phyloP scores from a whole-genome alignment of 768 basidiomycete genomes.

The Russula abietina region DNA sequence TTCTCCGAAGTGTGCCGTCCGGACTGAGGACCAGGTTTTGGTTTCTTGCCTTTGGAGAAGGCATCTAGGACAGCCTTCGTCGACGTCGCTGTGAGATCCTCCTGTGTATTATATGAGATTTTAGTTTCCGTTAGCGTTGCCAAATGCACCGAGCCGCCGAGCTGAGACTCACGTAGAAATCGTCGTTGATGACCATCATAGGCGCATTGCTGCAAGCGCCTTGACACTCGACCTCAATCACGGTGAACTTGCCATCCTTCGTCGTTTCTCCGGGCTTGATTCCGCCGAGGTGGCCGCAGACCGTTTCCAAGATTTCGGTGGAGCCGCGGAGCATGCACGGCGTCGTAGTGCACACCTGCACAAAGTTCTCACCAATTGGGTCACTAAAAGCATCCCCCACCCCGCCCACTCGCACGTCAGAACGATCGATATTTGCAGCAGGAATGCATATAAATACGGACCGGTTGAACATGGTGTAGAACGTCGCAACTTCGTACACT shows the following conservation, averaged over 20 bases:
- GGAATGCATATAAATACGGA: conserved; percentile 32
- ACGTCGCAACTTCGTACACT: conserved; percentile 98
- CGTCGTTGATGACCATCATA: conserved; percentile 93
- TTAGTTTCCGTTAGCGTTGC: conserved; percentile 21
- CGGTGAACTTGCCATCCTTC: conserved; percentile 91
- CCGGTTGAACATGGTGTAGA: conserved; percentile 99
- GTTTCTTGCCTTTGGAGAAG: conserved; percentile 76
- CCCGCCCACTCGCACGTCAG: not conserved
- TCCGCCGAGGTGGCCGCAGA: conserved; percentile 74
- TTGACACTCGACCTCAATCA: conserved; percentile 97
- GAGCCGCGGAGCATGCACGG: conserved; percentile 96
- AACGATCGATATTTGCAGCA: not conserved
- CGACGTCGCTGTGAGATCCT: conserved; percentile 73
- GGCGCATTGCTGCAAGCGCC: conserved; percentile 98
- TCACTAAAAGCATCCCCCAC: conserved; percentile 45
- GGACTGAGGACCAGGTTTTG: conserved; percentile 91
- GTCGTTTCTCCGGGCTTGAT: conserved; percentile 91
- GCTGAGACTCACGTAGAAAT: conserved; percentile 73
- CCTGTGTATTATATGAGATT: conserved; percentile 38
- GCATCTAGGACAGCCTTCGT: conserved; percentile 77
- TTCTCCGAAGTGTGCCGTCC: conserved; percentile 87
- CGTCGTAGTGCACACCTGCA: conserved; percentile 98
- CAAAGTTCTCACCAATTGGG: conserved; percentile 89
- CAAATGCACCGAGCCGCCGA: conserved; percentile 14
- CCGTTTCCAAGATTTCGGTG: conserved; percentile 81